These are phyloP conservation scores for Calonectria pauciramosa DNA, from an alignment of 2,329 filamentous ascomycete species.

Conservation along the genomic window DNA sequence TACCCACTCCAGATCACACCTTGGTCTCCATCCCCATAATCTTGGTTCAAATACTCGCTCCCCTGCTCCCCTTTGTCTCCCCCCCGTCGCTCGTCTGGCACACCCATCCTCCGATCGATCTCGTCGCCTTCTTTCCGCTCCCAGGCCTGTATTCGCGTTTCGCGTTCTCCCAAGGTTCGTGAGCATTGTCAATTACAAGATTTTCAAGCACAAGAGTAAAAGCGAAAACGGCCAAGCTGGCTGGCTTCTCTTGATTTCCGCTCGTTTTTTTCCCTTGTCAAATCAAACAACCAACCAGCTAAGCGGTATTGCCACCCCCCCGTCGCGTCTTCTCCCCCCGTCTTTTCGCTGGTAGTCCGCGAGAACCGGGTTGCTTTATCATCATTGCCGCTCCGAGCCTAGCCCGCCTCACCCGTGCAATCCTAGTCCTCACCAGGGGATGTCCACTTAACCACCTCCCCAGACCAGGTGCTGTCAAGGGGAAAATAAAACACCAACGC, in stretches of 20 bases:
- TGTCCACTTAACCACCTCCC: constrained; percentile 55
- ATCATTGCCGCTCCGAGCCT: constrained; percentile 58
- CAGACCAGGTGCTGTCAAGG: constrained; percentile 62
- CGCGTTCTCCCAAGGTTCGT: constrained; percentile 35
- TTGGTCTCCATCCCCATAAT: constrained; percentile 49
- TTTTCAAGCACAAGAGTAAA: constrained; percentile 23
- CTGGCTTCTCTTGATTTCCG: constrained; percentile 25
- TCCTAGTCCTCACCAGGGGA: constrained; percentile 63
- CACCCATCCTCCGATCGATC: constrained; percentile 48
- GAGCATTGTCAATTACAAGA: constrained; percentile 35
- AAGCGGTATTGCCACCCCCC: constrained; percentile 50
- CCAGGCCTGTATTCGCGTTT: constrained; percentile 39
- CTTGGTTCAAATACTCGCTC: constrained; percentile 52
- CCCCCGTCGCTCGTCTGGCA: constrained; percentile 48
- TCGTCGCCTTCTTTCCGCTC: constrained; percentile 44
- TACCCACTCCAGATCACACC: constrained; percentile 54
- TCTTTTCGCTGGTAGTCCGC: constrained; percentile 44
- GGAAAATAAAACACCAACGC: constrained; percentile 66
- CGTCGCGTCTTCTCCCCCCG: constrained; percentile 37
- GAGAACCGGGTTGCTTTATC: constrained; percentile 54
- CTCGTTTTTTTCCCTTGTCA: constrained; percentile 24
- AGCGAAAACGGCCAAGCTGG: constrained; percentile 26
- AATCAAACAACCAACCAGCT: constrained; percentile 32
- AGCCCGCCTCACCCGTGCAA: constrained; percentile 63
- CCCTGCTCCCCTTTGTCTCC: constrained; percentile 48